Base-by-base conservation (phyloP, 78 protist genomes). In the Cavenderia fasciculata region DNA sequence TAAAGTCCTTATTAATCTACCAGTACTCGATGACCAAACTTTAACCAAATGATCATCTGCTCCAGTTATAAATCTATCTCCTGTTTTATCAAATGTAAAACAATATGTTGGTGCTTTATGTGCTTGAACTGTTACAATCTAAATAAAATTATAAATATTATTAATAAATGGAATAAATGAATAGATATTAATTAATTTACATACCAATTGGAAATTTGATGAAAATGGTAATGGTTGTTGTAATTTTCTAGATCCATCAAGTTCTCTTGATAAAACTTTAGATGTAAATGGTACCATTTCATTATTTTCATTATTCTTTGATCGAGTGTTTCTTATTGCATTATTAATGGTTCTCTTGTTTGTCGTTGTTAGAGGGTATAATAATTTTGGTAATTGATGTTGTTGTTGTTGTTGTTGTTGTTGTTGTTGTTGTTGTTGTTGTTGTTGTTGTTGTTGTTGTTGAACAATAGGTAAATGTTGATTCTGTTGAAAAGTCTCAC, bases 101-200 rank as follows among this genome's bases (percentile, higher is more conserved):
- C 90, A 82, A 68, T 82, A 82, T n/a, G 71, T 68, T 52, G 90
- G 69, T 33, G 90, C 66, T 40, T 54, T 68, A 43, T 82, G 90
- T n/a, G 79, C 90, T 19, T 36, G 47, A 5, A 82, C 90, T 4
- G 40, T 62, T 14, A 59, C n/a, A 12, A 52, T 77, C 72, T 61
- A 25, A 29, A 14, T 19, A 21, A 51, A 61, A 51, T 54, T 40
- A 19, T 54, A 25, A 2, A 51, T 14, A 8, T 6, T 25, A 25
- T 38, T 14, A 33, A 21, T 33, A 4, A 18, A 8, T 66, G 0
- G 5, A 10, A 0, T 59, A 14, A n/a, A 10, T 46, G 52, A 4
- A 2, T 69, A 27, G 6, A 31, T 6, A 16, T 41, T 36, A 10
- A 49, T 31, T 43, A 12, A 47, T 69, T 41, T 69, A 46, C 16